Evolutionary conservation across 202 grass and related monocot species (phyloP).

Genomic region (Elaeis oleifera): DNA sequence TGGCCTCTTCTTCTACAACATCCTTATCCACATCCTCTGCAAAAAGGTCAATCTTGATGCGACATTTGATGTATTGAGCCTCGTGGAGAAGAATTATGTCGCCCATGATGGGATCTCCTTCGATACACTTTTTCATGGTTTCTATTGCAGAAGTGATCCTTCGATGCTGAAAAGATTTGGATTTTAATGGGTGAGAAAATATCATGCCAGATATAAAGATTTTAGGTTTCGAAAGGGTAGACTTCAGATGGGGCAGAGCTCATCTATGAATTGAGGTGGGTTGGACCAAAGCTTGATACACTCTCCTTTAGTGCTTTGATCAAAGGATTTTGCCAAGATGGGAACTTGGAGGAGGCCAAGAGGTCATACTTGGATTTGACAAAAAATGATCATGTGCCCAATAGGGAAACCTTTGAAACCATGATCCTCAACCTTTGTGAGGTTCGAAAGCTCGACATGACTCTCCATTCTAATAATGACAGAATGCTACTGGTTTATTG

Average conservation of each 20-base stretch:
- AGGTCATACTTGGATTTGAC: slow-evolving; percentile 36
- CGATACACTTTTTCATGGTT: no score
- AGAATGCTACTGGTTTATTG: slow-evolving; percentile 10
- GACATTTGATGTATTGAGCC: slow-evolving; percentile 29
- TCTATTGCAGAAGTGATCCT: no score
- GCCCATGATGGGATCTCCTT: no score
- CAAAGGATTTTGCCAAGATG: slow-evolving; percentile 35
- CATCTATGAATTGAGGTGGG: slow-evolving; percentile 37
- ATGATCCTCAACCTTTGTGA: slow-evolving; percentile 33
- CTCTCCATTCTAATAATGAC: not conserved
- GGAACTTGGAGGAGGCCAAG: slow-evolving; percentile 49
- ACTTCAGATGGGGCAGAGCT: slow-evolving; percentile 31
- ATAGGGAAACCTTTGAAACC: slow-evolving; percentile 39
- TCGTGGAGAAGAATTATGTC: slow-evolving; percentile 41
- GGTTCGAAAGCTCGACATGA: not conserved
- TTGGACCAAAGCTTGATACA: slow-evolving; percentile 45
- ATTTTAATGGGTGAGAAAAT: no score
- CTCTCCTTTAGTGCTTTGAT: slow-evolving; percentile 54
- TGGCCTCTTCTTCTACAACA: slow-evolving; percentile 20
- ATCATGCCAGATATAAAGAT: not conserved
- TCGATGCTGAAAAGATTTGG: no score
- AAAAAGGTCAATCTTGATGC: slow-evolving; percentile 36
- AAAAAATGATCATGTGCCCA: slow-evolving; percentile 37
- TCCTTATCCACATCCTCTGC: slow-evolving; percentile 38
- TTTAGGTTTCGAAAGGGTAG: slow-evolving; percentile 31